phyloP scores from a whole-genome alignment of 371 early-diverging fungal genomes.

The Syncephalastrum monosporum region DNA sequence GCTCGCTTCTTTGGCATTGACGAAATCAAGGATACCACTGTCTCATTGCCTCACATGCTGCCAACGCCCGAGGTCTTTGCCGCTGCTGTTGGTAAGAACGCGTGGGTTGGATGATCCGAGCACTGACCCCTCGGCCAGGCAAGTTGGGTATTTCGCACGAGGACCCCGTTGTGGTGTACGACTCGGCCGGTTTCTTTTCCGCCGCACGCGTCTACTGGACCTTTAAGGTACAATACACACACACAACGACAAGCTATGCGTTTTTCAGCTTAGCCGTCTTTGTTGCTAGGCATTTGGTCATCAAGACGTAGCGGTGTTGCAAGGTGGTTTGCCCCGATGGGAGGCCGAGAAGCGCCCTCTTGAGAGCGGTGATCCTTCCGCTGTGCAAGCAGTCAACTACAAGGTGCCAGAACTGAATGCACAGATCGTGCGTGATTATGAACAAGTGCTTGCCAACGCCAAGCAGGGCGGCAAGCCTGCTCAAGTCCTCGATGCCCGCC shows the following conservation, averaged over 20 bases:
- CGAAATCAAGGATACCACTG: constrained; percentile 63
- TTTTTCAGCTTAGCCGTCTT: not conserved
- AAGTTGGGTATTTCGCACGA: constrained; percentile 66
- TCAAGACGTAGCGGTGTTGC: constrained; percentile 76
- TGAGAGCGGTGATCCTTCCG: constrained; percentile 19
- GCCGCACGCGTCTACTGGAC: constrained; percentile 84
- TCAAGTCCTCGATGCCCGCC: constrained; percentile 84
- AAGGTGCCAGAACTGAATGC: constrained; percentile 37
- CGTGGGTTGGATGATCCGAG: not conserved
- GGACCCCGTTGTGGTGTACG: constrained; percentile 80
- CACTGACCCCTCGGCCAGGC: constrained; percentile 24
- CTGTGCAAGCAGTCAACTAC: constrained; percentile 33
- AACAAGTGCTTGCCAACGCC: constrained; percentile 50
- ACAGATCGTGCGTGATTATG: constrained; percentile 57
- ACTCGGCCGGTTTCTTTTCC: constrained; percentile 67
- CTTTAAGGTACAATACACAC: constrained; percentile 53
- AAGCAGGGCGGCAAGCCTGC: constrained; percentile 20
- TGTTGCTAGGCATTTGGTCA: constrained; percentile 77
- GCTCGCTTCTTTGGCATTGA: constrained; percentile 82
- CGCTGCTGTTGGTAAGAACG: constrained; percentile 50
- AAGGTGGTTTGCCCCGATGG: constrained; percentile 91
- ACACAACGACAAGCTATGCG: not conserved
- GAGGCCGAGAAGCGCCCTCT: constrained; percentile 46
- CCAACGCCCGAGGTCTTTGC: constrained; percentile 65
- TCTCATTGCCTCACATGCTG: constrained; percentile 78